These are phyloP conservation scores for Pachyrhizus erosus DNA, from an alignment of 306 rosid genomes.

Conservation along the genomic window DNA sequence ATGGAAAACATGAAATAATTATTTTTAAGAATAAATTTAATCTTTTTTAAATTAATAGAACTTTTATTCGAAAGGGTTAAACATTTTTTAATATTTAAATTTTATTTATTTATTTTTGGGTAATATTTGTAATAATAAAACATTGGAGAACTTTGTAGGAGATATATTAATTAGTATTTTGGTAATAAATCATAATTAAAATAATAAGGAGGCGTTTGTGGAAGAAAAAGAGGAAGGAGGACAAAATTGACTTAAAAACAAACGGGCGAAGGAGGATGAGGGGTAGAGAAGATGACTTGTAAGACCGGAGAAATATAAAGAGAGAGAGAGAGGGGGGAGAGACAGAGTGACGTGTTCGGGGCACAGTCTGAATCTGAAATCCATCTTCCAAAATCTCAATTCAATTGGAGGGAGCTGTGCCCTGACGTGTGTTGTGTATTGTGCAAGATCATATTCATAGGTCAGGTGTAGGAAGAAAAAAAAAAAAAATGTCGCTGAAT, in stretches of 20 bases:
- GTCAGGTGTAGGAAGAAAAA: neutral
- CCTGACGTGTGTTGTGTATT: too few relatives aligned
- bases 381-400: neutral
- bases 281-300: slow-evolving; percentile 20
- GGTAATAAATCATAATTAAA: too few relatives aligned
- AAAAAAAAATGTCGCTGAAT: slow-evolving; percentile 69
- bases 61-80: too few relatives aligned
- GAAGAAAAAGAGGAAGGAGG: neutral
- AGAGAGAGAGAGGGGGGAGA: neutral
- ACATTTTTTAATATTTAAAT: too few relatives aligned
- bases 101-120: too few relatives aligned
- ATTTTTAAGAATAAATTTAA: too few relatives aligned
- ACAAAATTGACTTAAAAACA: neutral
- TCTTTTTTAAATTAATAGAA: too few relatives aligned
- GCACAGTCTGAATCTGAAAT: slow-evolving; percentile 14
- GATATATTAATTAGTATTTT: neutral
- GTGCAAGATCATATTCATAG: too few relatives aligned
- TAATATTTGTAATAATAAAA: too few relatives aligned
- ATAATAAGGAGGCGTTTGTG: neutral
- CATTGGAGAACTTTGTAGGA: too few relatives aligned
- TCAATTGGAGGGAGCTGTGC: neutral
- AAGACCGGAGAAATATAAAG: neutral
- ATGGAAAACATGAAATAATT: too few relatives aligned
- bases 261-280: neutral
- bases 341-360: neutral